Evolutionary conservation across 352 stramenopile genomes (phyloP), one percentile per base, ranked within the genome.

Genomic region (Phytophthora sojae): DNA sequence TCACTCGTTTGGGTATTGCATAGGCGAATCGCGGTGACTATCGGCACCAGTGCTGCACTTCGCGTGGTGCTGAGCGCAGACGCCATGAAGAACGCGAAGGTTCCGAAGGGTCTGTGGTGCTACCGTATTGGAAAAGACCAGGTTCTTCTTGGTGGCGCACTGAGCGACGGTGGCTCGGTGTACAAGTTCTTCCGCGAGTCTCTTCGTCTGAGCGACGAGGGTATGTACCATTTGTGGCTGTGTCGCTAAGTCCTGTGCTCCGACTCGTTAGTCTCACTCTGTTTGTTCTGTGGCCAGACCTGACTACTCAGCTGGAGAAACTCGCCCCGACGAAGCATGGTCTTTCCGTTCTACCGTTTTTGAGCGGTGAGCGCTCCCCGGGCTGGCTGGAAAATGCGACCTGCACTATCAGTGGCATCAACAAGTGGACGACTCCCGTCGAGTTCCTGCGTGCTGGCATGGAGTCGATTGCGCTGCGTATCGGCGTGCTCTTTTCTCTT

Each of bases 131-230:
- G 95, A 56, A 78, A 83, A 21, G 71, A 93, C 37, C 82, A 91
- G 21, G 67, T 98, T 55, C 69, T 99, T 62, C 72, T 99, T 0
- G 96, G 96, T n/a, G 96, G 96, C 25, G 96, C 96, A 0, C 77
- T 99, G n/a, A 98, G 95, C 35, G 96, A 99, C 77, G 96, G 96
- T n/a, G 96, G 95, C n/a, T 98, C 92, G n/a, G 80, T 98, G 7
- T 95, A 96, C 64, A 92, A 97, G 59, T 99, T 97, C 82, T 90
- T 94, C 54, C 75, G 83, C 45, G 77, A 95, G 14, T 87, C 91
- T 8, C 76, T 98, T 68, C 73, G 67, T 32, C 59, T 95, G 14
- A 72, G 67, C 7, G 66, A 86, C 21, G 69, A 87, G 54, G 82
- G 85, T 89, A 19, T 54, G 57, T 64, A 17, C 9, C 61, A 9